Evolutionary conservation across 2,329 filamentous ascomycete genomes (phyloP).

Genomic region (Leptographium radiaticola): DNA sequence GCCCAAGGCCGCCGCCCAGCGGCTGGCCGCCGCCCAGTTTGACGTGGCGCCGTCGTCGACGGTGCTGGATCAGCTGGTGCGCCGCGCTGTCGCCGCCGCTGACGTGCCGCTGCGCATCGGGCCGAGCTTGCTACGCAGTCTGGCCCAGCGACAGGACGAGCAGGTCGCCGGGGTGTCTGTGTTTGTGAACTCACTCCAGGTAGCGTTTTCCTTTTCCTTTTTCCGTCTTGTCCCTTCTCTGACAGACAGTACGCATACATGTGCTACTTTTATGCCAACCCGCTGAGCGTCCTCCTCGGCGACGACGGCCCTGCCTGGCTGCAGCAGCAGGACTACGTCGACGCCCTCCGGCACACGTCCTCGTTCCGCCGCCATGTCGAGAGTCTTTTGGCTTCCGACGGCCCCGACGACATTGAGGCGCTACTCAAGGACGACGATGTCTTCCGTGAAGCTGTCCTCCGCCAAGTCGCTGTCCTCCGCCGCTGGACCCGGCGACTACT

Average conservation of each 20-base stretch:
- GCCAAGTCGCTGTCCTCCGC: conserved; percentile 19
- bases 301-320: conserved; percentile 12
- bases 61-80: conserved; percentile 61
- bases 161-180: conserved; percentile 65
- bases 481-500: conserved; percentile 29
- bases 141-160: conserved; percentile 61
- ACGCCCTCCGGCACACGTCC: conserved; percentile 52
- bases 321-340: conserved; percentile 45
- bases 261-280: conserved; percentile 74
- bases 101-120: conserved; percentile 50
- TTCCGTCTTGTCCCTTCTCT: conserved; percentile 12
- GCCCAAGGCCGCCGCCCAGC: conserved; percentile 52
- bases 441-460: conserved; percentile 23
- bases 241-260: conserved; percentile 64
- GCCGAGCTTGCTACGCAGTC: conserved; percentile 43
- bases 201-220: conserved; percentile 15
- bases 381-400: conserved; percentile 25
- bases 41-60: conserved; percentile 62
- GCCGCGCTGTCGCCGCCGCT: conserved; percentile 45
- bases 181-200: conserved; percentile 58
- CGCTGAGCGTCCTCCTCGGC: conserved; percentile 52
- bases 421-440: conserved; percentile 2
- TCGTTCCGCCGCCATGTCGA: conserved; percentile 53
- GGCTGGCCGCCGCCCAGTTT: conserved; percentile 59
- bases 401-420: conserved; percentile 29